Conservation (phyloP, 768 basidiomycete genomes). For the Royoungia palumana region DNA sequence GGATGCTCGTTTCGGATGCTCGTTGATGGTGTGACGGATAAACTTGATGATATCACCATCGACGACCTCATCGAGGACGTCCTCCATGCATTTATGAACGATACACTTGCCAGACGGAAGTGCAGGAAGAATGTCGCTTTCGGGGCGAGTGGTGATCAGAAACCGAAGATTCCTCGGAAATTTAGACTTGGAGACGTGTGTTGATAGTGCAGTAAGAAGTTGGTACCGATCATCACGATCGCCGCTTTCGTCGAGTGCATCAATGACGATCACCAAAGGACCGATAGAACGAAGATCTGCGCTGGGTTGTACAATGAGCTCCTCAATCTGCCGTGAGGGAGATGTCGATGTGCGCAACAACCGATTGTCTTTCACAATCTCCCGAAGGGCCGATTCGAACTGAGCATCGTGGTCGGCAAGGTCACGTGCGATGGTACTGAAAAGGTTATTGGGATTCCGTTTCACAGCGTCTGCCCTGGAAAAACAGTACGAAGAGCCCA, state of each 20-base stretch:
- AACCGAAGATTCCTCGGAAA: neutral
- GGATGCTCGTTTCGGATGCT: conserved; percentile 8
- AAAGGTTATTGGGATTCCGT: too few relatives aligned
- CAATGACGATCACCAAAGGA: conserved; percentile 27
- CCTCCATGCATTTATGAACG: conserved; percentile 13
- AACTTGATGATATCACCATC: conserved; percentile 19
- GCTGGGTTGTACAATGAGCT: conserved; percentile 28
- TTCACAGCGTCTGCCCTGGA: too few relatives aligned
- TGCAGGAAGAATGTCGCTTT: conserved; percentile 18
- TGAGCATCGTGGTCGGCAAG: too few relatives aligned
- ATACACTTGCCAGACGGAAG: conserved; percentile 3
- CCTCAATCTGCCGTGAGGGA: conserved; percentile 23
- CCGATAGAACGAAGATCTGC: conserved; percentile 2
- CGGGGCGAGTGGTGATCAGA: conserved; percentile 24
- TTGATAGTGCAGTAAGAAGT: conserved; percentile 21
- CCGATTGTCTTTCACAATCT: too few relatives aligned
- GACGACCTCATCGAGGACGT: conserved; percentile 6
- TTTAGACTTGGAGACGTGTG: neutral
- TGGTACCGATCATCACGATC: neutral
- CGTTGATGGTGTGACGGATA: conserved; percentile 9
- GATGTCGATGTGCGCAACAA: too few relatives aligned
- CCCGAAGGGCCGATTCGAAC: too few relatives aligned
- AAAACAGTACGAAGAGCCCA: too few relatives aligned
- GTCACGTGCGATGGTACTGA: too few relatives aligned
- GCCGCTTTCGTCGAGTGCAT: conserved; percentile 32